Conservation (phyloP, 345 rosid species). For the Brassica rapa region DNA sequence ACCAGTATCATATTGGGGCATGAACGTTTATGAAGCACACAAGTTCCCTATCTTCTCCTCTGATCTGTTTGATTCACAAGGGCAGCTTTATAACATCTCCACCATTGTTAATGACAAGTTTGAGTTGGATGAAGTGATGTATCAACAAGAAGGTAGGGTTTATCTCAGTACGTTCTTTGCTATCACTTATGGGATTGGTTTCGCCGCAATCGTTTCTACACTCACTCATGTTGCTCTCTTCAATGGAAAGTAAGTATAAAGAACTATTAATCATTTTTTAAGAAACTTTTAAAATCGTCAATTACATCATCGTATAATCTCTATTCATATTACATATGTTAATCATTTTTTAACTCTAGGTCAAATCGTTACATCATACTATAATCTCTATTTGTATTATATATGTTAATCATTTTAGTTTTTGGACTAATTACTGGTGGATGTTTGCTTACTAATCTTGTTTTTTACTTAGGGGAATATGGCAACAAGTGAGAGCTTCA, state of each 20-base stretch:
- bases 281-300: too few relatives aligned
- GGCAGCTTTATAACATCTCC: slow-evolving; percentile 49
- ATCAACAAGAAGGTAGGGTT: slow-evolving; percentile 47
- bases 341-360: too few relatives aligned
- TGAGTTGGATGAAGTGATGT: slow-evolving; percentile 47
- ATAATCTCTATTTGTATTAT: neutral
- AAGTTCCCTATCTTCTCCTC: slow-evolving; percentile 61
- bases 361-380: neutral
- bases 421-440: neutral
- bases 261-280: neutral
- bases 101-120: slow-evolving; percentile 56
- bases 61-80: slow-evolving; percentile 46
- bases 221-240: slow-evolving; percentile 57
- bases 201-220: slow-evolving; percentile 56
- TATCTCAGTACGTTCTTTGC: slow-evolving; percentile 56
- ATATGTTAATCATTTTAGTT: neutral
- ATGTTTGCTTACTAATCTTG: neutral
- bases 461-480: slow-evolving; percentile 44
- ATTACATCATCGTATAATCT: neutral
- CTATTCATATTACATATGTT: too few relatives aligned
- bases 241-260: slow-evolving; percentile 56
- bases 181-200: slow-evolving; percentile 61
- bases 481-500: slow-evolving; percentile 53
- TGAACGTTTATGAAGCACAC: slow-evolving; percentile 44
- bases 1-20: slow-evolving; percentile 52